These are phyloP conservation scores for Sindora glabra DNA, from an alignment of 306 rosid genomes.

Conservation along the genomic window DNA sequence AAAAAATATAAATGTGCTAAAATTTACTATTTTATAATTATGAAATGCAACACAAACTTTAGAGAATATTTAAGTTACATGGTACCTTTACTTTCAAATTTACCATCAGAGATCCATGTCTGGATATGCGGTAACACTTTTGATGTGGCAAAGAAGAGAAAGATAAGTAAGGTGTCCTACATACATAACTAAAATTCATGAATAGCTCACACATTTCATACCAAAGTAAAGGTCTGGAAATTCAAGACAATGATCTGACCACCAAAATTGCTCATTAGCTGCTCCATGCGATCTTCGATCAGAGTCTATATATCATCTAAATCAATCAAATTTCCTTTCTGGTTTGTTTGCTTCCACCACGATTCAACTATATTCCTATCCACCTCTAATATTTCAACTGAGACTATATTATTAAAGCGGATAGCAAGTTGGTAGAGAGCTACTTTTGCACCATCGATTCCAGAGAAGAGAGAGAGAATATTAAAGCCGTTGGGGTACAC, in stretches of 20 bases:
- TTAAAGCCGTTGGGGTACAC: conserved; percentile 77
- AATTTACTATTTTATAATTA: too few relatives aligned
- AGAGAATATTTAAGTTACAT: not conserved
- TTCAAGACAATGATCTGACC: conserved; percentile 73
- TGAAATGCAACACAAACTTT: too few relatives aligned
- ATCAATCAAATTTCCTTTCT: conserved; percentile 62
- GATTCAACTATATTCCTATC: conserved; percentile 68
- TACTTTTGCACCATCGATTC: conserved; percentile 94
- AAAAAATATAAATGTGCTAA: too few relatives aligned
- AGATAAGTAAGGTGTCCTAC: conserved; percentile 1
- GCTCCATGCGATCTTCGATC: conserved; percentile 41
- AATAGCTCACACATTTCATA: conserved; percentile 27
- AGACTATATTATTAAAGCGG: conserved; percentile 67
- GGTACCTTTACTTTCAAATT: conserved; percentile 71
- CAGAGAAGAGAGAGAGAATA: conserved; percentile 87
- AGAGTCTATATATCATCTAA: conserved; percentile 53
- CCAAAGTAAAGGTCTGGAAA: conserved; percentile 81
- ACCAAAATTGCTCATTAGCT: conserved; percentile 48
- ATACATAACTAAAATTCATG: conserved; percentile 1
- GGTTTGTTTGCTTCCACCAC: conserved; percentile 99
- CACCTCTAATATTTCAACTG: conserved; percentile 71
- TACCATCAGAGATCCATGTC: conserved; percentile 45
- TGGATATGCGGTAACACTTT: conserved; percentile 70
- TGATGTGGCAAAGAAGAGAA: conserved; percentile 19
- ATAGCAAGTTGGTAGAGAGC: conserved; percentile 83